phyloP scores from a whole-genome alignment of 2,329 filamentous ascomycete genomes.

The Trichoderma lentiforme region DNA sequence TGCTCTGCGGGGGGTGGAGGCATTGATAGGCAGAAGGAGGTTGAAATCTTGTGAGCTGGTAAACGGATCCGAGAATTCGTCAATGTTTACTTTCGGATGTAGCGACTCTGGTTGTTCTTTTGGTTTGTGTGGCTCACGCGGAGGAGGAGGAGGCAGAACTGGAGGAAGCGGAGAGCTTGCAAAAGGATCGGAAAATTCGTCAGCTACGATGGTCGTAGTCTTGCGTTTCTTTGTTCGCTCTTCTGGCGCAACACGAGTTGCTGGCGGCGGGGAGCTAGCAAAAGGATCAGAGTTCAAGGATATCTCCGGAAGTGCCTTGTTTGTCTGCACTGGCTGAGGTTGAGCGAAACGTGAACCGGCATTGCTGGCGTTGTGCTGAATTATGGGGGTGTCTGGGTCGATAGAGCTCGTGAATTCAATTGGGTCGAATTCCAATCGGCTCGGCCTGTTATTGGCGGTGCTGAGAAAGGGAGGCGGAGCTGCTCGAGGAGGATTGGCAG shows the following conservation, averaged over 20 bases:
- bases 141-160: neutral
- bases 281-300: neutral
- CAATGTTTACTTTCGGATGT: neutral
- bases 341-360: neutral
- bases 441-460: neutral
- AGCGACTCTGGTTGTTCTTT: neutral
- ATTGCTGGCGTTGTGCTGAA: neutral
- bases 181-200: conserved; percentile 33
- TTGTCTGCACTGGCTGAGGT: neutral
- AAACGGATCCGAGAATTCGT: conserved; percentile 20
- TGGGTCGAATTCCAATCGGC: conserved; percentile 21
- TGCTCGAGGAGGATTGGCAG: neutral
- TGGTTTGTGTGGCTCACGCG: neutral
- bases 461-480: neutral
- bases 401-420: conserved; percentile 41
- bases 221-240: neutral
- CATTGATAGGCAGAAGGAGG: neutral
- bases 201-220: neutral
- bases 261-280: neutral
- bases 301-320: neutral
- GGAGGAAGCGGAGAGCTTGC: conserved; percentile 31
- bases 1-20: neutral
- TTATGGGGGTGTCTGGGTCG: neutral
- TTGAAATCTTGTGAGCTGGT: conserved; percentile 21
- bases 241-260: neutral